phyloP scores from a whole-genome alignment of 225 moss, liverwort and hornwort species.

The Thuidium tamariscinum region DNA sequence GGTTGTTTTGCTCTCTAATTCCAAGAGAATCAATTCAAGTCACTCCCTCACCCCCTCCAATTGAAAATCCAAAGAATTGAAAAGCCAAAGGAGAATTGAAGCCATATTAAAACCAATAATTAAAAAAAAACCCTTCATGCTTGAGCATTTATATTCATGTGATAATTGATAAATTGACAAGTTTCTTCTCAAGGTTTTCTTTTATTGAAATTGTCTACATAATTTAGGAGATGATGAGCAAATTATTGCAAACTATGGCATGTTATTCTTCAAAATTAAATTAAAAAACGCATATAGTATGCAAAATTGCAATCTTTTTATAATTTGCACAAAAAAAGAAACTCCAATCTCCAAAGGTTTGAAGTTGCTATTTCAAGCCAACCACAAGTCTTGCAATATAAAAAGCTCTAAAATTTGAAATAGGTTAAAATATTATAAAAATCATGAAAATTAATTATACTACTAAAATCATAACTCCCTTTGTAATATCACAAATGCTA shows the following conservation, averaged over 20 bases:
- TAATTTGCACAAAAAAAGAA: background rate
- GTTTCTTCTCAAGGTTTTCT: background rate
- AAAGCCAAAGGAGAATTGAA: too few relatives aligned
- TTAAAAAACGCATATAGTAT: too few relatives aligned
- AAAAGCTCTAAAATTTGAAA: background rate
- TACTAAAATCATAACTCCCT: too few relatives aligned
- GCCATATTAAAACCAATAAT: too few relatives aligned
- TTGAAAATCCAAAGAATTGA: too few relatives aligned
- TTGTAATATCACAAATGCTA: too few relatives aligned
- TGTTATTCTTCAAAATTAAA: background rate
- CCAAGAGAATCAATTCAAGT: too few relatives aligned
- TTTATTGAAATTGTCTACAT: background rate
- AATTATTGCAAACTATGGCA: fast-evolving
- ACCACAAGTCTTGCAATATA: background rate
- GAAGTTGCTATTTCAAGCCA: too few relatives aligned
- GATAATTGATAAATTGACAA: background rate
- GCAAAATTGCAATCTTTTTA: background rate
- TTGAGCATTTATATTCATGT: background rate
- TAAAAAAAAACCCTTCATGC: background rate
- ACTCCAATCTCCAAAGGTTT: too few relatives aligned
- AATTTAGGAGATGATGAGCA: background rate
- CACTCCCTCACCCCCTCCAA: too few relatives aligned
- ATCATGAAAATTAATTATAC: fast-evolving
- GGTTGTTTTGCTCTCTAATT: too few relatives aligned
- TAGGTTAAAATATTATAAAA: background rate